These are phyloP conservation scores for Mycena maculata DNA, from an alignment of 768 basidiomycete genomes.

Conservation along the genomic window DNA sequence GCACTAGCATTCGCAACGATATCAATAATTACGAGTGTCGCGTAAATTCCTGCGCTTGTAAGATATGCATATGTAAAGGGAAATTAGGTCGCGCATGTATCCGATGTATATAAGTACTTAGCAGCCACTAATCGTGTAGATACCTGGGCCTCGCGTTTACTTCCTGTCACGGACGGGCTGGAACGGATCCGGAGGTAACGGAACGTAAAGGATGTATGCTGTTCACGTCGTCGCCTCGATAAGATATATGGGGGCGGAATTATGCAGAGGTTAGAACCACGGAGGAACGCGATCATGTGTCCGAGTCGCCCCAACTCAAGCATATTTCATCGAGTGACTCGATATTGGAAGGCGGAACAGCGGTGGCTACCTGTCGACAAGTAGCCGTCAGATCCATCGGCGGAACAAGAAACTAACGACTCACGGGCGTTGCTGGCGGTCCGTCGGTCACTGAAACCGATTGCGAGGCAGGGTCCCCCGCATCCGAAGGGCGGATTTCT, in stretches of 20 bases:
- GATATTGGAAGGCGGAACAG: neutral
- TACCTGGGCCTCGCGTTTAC: too few relatives aligned
- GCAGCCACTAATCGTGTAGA: too few relatives aligned
- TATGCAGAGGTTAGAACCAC: neutral
- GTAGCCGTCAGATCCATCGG: neutral
- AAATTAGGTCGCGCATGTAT: too few relatives aligned
- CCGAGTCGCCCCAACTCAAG: slow-evolving; percentile 32
- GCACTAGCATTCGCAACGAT: too few relatives aligned
- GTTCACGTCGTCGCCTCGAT: neutral
- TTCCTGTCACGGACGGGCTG: too few relatives aligned
- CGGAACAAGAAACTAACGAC: neutral
- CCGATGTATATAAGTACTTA: too few relatives aligned
- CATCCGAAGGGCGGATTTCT: neutral
- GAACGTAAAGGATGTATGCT: too few relatives aligned
- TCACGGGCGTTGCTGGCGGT: neutral
- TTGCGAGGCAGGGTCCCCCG: neutral
- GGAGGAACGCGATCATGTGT: neutral
- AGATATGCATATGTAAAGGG: too few relatives aligned
- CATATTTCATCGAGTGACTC: slow-evolving; percentile 33
- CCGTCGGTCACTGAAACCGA: neutral
- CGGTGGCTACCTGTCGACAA: slow-evolving; percentile 8
- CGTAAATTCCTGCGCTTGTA: too few relatives aligned
- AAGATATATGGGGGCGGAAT: slow-evolving; percentile 11
- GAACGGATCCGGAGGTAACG: too few relatives aligned
- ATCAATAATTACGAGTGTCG: too few relatives aligned